Base-by-base conservation (phyloP, 2,329 filamentous ascomycete species). In the Pestalotiopsis sp. region DNA sequence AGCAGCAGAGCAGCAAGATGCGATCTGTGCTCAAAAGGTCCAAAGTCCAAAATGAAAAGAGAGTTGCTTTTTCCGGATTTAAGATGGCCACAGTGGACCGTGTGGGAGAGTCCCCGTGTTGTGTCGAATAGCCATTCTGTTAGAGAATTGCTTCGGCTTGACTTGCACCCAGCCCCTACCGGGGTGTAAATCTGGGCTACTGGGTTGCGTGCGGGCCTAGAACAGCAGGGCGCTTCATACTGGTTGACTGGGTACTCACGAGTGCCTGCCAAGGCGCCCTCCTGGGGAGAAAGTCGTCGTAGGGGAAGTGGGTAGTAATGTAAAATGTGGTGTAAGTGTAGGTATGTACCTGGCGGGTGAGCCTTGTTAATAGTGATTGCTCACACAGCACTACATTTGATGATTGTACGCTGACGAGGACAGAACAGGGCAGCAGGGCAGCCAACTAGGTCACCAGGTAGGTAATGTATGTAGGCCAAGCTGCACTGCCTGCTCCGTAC, bases 131-230 rank as follows among this genome's bases (percentile, higher is more conserved):
- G 72, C 69, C 72, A 66, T 57, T 9, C 71, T 79, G 79, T 80
- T 70, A 78, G 78, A 79, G 79, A 77, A 74, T 68, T 79, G 78
- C 78, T 76, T 81, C 79, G 79, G 79, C 76, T 80, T 78, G 71
- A 77, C 71, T 77, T 80, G 77, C 78, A 75, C 69, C 72, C 72
- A 72, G 73, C 69, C 70, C 69, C 65, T 71, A 70, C 73, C 73
- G 70, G 72, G 73, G 62, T 65, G 27, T 20, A 31, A 64, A 49
- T 39, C n/a, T 25, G 39, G 62, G 38, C 14, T 64, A 39, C 62
- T 36, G 31, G 31, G 31, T 36, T 36, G 31, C 31, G 31, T 36
- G 62, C 49, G 41, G 62, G 62, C 27, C 59, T 20, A 6, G 25
- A 45, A 25, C 20, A 4, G 38, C 23, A 45, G 36, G 23, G 62